A percentile compares a stretch with the other conserved stretches of the same genome.
Evolutionary conservation across 1,284 basidiomycete genomes (phyloP).

Genomic region (Tilletia caries): DNA sequence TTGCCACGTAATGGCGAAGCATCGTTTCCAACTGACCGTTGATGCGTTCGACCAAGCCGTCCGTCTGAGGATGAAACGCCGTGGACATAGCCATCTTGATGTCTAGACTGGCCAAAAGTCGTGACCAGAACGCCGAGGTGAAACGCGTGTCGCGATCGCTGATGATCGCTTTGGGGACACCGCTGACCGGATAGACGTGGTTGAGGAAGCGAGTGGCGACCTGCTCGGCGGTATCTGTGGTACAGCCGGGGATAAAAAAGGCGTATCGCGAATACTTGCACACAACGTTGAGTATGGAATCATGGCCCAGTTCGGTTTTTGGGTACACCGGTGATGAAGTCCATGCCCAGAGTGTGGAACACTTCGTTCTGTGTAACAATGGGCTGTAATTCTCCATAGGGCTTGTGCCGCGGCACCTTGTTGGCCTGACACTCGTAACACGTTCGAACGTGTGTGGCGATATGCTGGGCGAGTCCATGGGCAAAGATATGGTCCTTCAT

Average conservation of each 20-base stretch:
- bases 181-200: not conserved
- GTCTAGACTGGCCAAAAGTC: constrained; percentile 16
- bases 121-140: not conserved
- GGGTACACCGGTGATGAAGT: not conserved
- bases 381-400: not conserved
- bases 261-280: constrained; percentile 15
- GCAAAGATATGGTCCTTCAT: not conserved
- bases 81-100: constrained; percentile 35
- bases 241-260: constrained; percentile 17
- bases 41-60: constrained; percentile 56
- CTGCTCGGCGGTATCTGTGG: not conserved
- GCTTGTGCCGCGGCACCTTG: not conserved
- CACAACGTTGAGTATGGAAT: constrained; percentile 17
- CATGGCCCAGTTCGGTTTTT: not conserved
- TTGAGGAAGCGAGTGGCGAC: not conserved
- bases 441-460: not conserved
- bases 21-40: constrained; percentile 56
- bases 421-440: not conserved
- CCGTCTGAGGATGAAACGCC: constrained; percentile 47
- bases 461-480: not conserved
- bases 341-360: not conserved
- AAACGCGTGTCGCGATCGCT: not conserved
- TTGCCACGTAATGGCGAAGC: constrained; percentile 29
- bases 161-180: not conserved
- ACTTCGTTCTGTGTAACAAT: not conserved